Evolutionary conservation across 768 basidiomycete species (phyloP), one percentile per base, ranked within the genome.

Genomic region (Clitopilus passeckerianus): DNA sequence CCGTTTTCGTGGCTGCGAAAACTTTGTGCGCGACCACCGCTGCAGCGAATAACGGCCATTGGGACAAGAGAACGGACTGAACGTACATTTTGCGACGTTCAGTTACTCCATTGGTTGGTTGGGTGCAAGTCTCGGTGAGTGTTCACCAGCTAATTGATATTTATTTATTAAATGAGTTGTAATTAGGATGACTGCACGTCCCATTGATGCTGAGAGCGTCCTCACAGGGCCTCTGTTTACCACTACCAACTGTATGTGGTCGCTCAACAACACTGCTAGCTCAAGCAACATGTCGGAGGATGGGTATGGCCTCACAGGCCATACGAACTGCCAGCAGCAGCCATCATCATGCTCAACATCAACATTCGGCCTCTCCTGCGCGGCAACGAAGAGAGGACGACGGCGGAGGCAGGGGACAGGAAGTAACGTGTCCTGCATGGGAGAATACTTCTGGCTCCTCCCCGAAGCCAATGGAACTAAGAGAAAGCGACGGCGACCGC

Each of bases 181-280:
- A 58, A 35, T 30, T 67, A 90, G 88, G 81, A 90, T 91, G 89
- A 86, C 80, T 87, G 84, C 77, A 79, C 75, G 75, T 74, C 72
- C 68, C 75, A 85, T 89, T 86, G 82, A 92, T 91, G 90, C 83
- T 90, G 75, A 85, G 85, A 85, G 88, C 83, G 84, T 88, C 87
- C 83, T 86, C 83, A 79, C 81, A 80, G 82, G 86, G 85, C 83
- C 80, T 83, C 78, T 77, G 72, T 77, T 72, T 75, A 71, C 70
- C 68, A 67, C 73, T 70, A 64, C 71, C 73, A 63, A 71, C 74
- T 69, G 70, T 68, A 65, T 66, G 70, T 67, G 67, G 64, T 67
- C 64, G 67, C 55, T 65, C 64, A 55, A 64, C 67, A 72, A 77
- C 73, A 70, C 68, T 67, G 63, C 66, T 67, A 63, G 62, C 69